Conservation (phyloP, 2,329 filamentous ascomycete species). For the Cadophora gregata region DNA sequence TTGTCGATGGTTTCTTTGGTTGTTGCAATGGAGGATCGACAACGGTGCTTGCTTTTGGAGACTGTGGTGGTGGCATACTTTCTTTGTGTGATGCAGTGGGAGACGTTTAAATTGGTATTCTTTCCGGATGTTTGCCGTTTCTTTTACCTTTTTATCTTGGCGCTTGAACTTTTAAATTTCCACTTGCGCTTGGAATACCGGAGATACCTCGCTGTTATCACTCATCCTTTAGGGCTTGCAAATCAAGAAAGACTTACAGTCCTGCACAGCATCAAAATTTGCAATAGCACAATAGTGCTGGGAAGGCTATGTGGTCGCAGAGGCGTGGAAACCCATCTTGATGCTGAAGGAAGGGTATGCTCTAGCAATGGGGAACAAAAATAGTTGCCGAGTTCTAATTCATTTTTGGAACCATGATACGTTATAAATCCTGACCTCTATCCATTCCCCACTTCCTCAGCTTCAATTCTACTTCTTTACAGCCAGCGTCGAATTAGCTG, state of each 20-base stretch:
- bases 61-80: background rate
- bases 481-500: conserved; percentile 22
- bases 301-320: too few relatives aligned
- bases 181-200: too few relatives aligned
- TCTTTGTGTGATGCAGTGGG: background rate
- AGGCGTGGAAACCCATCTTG: too few relatives aligned
- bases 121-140: background rate
- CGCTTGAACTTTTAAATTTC: background rate
- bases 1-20: background rate
- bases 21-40: background rate
- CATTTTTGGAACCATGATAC: background rate
- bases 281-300: too few relatives aligned
- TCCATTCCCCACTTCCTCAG: background rate
- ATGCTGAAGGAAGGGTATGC: too few relatives aligned
- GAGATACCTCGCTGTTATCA: too few relatives aligned
- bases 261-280: too few relatives aligned
- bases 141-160: background rate
- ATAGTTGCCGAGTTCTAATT: background rate
- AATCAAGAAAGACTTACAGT: too few relatives aligned
- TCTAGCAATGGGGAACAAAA: too few relatives aligned
- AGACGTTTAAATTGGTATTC: background rate
- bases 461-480: background rate
- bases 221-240: too few relatives aligned
- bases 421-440: background rate
- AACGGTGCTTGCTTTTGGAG: background rate